Evolutionary conservation across 257 asterid species (phyloP).

Genomic region (Perilla frutescens): DNA sequence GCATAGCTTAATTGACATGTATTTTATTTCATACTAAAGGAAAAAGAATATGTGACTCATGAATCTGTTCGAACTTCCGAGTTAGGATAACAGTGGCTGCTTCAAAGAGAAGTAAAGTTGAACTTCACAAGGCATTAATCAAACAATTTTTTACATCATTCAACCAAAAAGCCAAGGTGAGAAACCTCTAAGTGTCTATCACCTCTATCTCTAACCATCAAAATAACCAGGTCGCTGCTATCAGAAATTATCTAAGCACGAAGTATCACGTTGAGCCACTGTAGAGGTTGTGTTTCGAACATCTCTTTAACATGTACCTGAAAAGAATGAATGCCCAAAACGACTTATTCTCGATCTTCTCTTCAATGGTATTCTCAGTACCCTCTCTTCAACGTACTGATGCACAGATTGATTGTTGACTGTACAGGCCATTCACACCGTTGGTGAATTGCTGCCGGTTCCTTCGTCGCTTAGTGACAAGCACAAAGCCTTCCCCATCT

Average conservation of each 20-base stretch:
- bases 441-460: conserved; percentile 78
- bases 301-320: not conserved
- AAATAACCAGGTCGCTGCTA: conserved; percentile 4
- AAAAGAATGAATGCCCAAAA: conserved; percentile 27
- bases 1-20: conserved; percentile 8
- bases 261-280: not conserved
- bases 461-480: conserved; percentile 84
- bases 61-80: conserved; percentile 25
- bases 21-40: conserved; percentile 20
- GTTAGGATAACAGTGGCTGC: conserved; percentile 25
- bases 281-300: not conserved
- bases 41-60: conserved; percentile 29
- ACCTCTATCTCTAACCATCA: conserved; percentile 31
- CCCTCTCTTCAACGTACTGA: conserved; percentile 68
- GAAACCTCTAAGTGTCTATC: conserved; percentile 34
- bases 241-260: no score
- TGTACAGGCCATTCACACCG: conserved; percentile 67
- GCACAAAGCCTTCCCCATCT: conserved; percentile 91
- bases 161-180: conserved; percentile 41
- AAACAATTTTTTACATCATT: conserved; percentile 40
- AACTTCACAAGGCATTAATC: conserved; percentile 33
- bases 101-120: conserved; percentile 27
- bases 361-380: conserved; percentile 3
- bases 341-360: conserved; percentile 12
- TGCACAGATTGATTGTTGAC: conserved; percentile 86